Percentiles rank a stretch among this genome's conserved stretches.
These are phyloP conservation scores for Gossypium trilobum DNA, from an alignment of 441 rosid species.

Conservation along the genomic window DNA sequence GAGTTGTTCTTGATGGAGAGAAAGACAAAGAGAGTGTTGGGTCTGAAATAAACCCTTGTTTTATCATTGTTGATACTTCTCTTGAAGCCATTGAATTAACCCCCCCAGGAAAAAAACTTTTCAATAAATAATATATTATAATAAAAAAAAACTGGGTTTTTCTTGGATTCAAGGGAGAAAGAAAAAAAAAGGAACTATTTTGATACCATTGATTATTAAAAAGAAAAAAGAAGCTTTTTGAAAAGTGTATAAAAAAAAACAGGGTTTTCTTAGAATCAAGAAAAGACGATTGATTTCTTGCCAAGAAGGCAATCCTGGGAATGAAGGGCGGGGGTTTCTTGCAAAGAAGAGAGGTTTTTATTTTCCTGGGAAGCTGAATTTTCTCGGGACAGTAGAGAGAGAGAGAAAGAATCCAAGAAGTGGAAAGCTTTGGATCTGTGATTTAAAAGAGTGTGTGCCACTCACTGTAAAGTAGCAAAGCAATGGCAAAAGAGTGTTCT, in stretches of 20 bases:
- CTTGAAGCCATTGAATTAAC: conserved; percentile 49
- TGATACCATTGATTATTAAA: neutral
- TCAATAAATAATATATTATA: neutral
- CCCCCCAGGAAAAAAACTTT: neutral
- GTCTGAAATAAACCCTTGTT: conserved; percentile 80
- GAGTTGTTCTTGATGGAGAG: conserved; percentile 48
- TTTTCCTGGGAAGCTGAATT: conserved; percentile 25
- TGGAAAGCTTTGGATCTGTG: conserved; percentile 34
- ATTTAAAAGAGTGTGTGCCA: neutral
- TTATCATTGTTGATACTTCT: conserved; percentile 82
- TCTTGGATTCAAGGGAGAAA: conserved; percentile 9
- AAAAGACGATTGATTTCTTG: conserved; percentile 3
- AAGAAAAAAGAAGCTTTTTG: neutral
- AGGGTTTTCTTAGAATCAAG: neutral
- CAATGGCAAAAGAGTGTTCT: neutral
- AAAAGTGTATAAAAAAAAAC: neutral
- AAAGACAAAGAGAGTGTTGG: conserved; percentile 41
- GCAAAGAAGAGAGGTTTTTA: conserved; percentile 10
- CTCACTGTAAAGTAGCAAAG: neutral
- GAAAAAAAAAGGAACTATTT: neutral
- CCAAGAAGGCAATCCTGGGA: conserved; percentile 6
- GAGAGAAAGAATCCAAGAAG: conserved; percentile 35
- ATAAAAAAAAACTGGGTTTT: neutral
- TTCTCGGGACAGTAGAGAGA: conserved; percentile 26
- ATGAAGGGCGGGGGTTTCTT: conserved; percentile 7